Evolutionary conservation across 2,329 filamentous ascomycete genomes (phyloP), one percentile per base, ranked within the genome.

Genomic region (Trematosphaeria pertusa): DNA sequence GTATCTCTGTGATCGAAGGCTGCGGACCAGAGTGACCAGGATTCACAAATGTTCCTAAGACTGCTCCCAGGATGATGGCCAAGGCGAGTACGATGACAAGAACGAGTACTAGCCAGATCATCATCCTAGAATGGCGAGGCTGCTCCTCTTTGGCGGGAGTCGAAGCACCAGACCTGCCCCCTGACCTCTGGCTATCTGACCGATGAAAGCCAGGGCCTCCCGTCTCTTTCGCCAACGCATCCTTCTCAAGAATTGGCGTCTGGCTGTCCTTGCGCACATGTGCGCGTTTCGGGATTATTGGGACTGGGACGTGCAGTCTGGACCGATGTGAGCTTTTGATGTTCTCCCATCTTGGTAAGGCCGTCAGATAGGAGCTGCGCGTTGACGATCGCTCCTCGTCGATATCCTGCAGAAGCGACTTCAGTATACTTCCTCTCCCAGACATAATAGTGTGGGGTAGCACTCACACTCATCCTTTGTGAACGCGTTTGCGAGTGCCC

Each of bases 41-140:
- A 15, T 26, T 37, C n/a, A 46, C 15, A 3, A 47, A 44, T 4
- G 43, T 53, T 30, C 55, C 55, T 3, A 58, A 37, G 26, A 58
- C 55, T 9, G 52, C 49, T n/a, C 55, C 55, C 1, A 58, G 43
- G 9, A 58, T 38, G 18, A 56, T 43, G 12, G 47, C 52, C 11
- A 54, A 14, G 18, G 24, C 24, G 8, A 58, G 34, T 17, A 56
- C 17, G 6, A 35, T 30, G 10, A 52, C 24, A 3, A 53, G 2
- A 4, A 36, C 26, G 2, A 43, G 3, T 3, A 56, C 31, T 2
- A 53, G 22, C 46, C 55, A 56, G 18, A 58, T 10, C 15, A 52
- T 31, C 35, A 43, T 50, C n/a, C 55, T 41, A 11, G 49, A 45
- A 30, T 47, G 33, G 2, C 48, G 44, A 30, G 41, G 18, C 8